Evolutionary conservation across 148 eudicot genomes (phyloP).

Genomic region (Rhododendron henanense): DNA sequence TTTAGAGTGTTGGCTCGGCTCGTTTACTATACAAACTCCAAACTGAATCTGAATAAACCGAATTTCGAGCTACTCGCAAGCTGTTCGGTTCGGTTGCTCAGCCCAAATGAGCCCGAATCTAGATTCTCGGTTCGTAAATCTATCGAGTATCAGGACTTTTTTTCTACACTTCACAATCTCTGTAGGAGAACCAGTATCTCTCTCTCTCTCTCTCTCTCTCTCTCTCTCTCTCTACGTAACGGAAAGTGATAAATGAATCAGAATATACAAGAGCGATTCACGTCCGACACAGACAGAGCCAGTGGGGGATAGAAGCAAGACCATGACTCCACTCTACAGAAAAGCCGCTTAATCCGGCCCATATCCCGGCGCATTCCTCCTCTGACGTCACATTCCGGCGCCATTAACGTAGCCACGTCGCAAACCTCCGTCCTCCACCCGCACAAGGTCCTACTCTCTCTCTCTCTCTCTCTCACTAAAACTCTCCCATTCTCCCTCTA

Average conservation of each 20-base stretch:
- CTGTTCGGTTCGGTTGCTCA: no score
- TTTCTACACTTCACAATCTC: not conserved
- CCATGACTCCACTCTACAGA: not conserved
- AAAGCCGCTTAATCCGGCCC: slow-evolving; percentile 18
- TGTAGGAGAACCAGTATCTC: not conserved
- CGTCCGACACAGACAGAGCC: slow-evolving; percentile 16
- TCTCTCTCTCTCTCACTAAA: slow-evolving; percentile 8
- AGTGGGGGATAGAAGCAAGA: slow-evolving; percentile 12
- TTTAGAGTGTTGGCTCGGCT: no score
- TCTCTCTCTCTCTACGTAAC: not conserved
- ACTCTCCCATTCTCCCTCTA: slow-evolving; percentile 4
- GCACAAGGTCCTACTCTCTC: not conserved
- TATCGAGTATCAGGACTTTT: not conserved
- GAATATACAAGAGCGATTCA: slow-evolving; percentile 20
- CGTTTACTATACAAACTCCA: no score
- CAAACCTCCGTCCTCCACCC: not conserved
- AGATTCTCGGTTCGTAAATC: no score
- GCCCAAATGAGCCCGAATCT: no score
- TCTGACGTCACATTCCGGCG: slow-evolving; percentile 18
- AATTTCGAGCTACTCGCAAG: no score
- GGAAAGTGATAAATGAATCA: slow-evolving; percentile 6
- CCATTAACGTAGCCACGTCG: slow-evolving; percentile 8
- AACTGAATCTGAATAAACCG: no score
- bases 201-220: not conserved
- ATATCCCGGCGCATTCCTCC: slow-evolving; percentile 26